Base-by-base conservation (phyloP, 2,329 filamentous ascomycete species). In the Stemphylium beticola region DNA sequence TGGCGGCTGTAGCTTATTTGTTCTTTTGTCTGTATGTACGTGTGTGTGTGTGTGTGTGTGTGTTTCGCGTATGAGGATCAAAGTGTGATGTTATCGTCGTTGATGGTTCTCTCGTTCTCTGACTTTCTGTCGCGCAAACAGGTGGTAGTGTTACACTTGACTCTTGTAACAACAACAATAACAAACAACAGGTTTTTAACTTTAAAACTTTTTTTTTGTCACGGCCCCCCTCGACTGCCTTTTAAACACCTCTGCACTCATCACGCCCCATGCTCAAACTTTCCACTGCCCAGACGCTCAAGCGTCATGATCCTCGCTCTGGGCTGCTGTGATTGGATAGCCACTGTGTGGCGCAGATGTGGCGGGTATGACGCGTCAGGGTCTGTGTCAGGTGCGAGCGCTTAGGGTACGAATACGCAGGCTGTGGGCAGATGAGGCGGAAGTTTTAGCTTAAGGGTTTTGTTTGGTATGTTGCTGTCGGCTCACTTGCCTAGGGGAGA, bases 321-420 rank as follows among this genome's bases (percentile, higher is more conserved):
- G 7, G 7, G 17, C 20, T 24, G 29, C 29, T 20, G 6, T 49
- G 38, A 49, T 49, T 49, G 47, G 47, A 11, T 18, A 49, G 38
- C 47, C 38, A 49, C 47, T 36, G 38, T 42, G 47, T 37, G 47
- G 38, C 38, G 47, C 11, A 12, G 38, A 26, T 29, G 4, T 42
- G 20, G 18, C 37, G 29, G 18, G 15, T n/a, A 10, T 12, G 42
- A 45, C 47, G 15, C 47, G 47, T 49, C 36, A 48, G 24, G 17
- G 14, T 34, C 5, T 39, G 37, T 39, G 17, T 39, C 37, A 39
- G 14, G 33, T 36, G n/a, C 15, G 33, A 29, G 34, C 34, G 24
- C 22, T 17, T 20, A 24, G 12, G 24, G 14, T 14, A 39, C 24
- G 24, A 39, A 39, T 7, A 20, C 36, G 36, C 17, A 24, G 15